phyloP scores from a whole-genome alignment of 2,329 filamentous ascomycete species.

The Magnaporthiopsis rhizophila region DNA sequence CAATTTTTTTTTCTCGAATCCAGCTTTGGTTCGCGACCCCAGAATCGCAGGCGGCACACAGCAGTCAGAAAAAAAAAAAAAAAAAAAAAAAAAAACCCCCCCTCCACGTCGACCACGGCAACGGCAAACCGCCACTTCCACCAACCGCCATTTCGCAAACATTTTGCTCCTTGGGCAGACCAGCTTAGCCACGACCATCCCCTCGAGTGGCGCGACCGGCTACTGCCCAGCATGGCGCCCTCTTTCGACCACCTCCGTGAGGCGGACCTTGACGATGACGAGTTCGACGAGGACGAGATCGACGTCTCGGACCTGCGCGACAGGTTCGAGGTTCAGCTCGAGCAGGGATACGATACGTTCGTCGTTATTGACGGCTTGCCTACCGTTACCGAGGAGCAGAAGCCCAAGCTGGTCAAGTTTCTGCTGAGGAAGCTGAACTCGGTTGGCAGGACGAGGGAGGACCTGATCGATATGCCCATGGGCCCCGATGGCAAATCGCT shows the following conservation, averaged over 20 bases:
- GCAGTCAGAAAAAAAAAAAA: background rate
- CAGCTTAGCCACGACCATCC: background rate
- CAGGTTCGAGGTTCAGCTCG: constrained; percentile 91
- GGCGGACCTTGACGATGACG: constrained; percentile 77
- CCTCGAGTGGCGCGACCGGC: background rate
- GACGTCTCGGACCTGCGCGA: constrained; percentile 91
- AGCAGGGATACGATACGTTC: constrained; percentile 93
- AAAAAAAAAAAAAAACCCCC: background rate
- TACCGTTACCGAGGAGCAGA: constrained; percentile 79
- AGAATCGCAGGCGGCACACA: background rate
- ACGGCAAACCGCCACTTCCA: too few species aligned
- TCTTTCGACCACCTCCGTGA: constrained; percentile 90
- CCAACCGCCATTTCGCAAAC: background rate
- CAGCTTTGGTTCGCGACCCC: constrained; percentile 11
- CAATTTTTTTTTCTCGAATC: constrained; percentile 12
- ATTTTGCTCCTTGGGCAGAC: background rate
- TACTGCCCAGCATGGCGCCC: constrained; percentile 68
- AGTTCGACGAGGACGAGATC: constrained; percentile 86
- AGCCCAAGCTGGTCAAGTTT: constrained; percentile 93
- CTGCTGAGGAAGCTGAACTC: constrained; percentile 85
- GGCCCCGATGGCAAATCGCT: constrained; percentile 79
- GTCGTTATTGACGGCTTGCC: constrained; percentile 94
- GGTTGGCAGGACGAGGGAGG: constrained; percentile 77
- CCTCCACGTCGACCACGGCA: background rate
- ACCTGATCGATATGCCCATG: constrained; percentile 89